Evolutionary conservation across 2,329 filamentous ascomycete species (phyloP), one percentile per base, ranked within the genome.

Genomic region (Westerdykella ornata): DNA sequence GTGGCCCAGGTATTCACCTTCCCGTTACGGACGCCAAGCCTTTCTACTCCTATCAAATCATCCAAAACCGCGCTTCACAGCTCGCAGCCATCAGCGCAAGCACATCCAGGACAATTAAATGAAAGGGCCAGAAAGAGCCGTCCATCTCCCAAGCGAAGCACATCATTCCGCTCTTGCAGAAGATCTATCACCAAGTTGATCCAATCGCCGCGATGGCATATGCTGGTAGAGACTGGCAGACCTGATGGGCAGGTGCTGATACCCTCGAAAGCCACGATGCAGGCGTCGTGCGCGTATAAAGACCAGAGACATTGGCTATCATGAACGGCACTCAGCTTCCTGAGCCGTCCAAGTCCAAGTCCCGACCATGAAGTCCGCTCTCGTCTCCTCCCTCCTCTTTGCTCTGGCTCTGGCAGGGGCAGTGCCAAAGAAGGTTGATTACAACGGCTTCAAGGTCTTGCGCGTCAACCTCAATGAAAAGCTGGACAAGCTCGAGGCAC

Each of bases 371-470:
- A 63, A 56, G 53, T 54, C 47, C 20, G 48, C 60, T 37, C 39
- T 60, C 45, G 47, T 55, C 37, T 53, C 53, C 3, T 52, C 52
- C 13, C 48, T 62, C 39, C 48, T 62, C 32, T 41, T 51, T 15
- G 53, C 56, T 13, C 44, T 51, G 1, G 50, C 48, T n/a, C 40
- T 59, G n/a, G 52, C 47, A 14, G 48, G 46, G 16, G 56, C 51
- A 7, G 56, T 62, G 13, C 56, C 59, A 28, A 47, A 60, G 44
- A 62, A 62, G 46, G 47, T 65, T 38, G 59, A 64, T 43, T 66
- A 66, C 46, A 56, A 48, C 46, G 62, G 62, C 44, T 65, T 60
- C 54, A 64, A 63, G 48, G 54, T 62, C 12, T 41, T 66, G 13
- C 60, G 62, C 30, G 40, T 66, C 20, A 36, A 45, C 11, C 43